Evolutionary conservation across 163 green algal species (phyloP).

Genomic region (Scenedesmus sp.): DNA sequence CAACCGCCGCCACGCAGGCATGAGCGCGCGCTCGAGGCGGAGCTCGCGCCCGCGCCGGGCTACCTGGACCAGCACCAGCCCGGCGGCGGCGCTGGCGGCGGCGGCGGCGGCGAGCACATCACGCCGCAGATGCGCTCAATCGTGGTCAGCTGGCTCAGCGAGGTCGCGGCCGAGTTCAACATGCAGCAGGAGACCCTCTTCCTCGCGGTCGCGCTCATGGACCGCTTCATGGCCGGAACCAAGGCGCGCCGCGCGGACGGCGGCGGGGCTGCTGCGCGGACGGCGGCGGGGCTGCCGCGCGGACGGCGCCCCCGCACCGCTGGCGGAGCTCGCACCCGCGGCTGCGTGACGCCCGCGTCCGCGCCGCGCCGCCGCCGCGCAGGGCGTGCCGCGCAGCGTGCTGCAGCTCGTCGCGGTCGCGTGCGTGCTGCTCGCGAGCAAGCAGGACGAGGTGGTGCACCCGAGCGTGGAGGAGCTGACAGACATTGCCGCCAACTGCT

Average conservation of each 20-base stretch:
- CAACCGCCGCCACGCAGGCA: constrained; percentile 26
- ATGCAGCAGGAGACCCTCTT: constrained; percentile 93
- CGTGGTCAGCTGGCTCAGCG: constrained; percentile 92
- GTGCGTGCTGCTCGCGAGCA: constrained; percentile 76
- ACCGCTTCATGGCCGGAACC: constrained; percentile 88
- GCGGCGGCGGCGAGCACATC: constrained; percentile 61
- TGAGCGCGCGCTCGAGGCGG: constrained; percentile 27
- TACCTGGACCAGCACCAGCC: constrained; percentile 49
- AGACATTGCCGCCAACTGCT: constrained; percentile 73
- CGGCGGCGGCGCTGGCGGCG: background rate
- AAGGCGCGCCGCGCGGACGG: too few relatives aligned
- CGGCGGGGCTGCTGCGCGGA: too few relatives aligned
- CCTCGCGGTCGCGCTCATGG: constrained; percentile 85
- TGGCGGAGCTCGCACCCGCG: too few relatives aligned
- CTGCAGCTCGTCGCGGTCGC: constrained; percentile 79
- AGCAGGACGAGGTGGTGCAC: constrained; percentile 83
- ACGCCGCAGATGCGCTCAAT: constrained; percentile 88
- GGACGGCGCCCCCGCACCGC: too few relatives aligned
- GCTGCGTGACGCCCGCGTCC: too few relatives aligned
- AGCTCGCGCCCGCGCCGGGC: background rate
- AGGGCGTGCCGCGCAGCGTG: constrained; percentile 56
- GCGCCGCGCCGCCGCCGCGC: background rate
- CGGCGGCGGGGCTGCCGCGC: too few relatives aligned
- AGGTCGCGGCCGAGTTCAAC: constrained; percentile 90
- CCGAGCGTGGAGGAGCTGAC: constrained; percentile 70